phyloP scores from a whole-genome alignment of 2,329 filamentous ascomycete species.

The Claviceps africana region DNA sequence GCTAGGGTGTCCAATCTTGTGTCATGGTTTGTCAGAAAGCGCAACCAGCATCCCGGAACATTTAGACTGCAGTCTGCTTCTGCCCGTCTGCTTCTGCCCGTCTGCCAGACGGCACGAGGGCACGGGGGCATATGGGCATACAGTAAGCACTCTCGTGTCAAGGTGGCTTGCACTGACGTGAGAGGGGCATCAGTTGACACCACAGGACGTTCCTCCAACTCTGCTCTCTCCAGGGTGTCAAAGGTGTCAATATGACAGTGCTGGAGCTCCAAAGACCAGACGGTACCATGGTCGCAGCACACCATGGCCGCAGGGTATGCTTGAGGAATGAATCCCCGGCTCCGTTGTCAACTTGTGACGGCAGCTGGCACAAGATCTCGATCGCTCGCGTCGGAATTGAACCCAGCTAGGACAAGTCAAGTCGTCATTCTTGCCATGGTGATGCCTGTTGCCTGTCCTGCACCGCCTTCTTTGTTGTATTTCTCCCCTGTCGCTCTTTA shows the following conservation, averaged over 20 bases:
- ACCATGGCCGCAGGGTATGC: background rate
- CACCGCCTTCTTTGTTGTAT: background rate
- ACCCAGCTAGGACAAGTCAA: background rate
- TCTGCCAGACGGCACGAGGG: too few relatives aligned
- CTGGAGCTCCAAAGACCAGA: background rate
- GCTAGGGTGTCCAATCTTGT: conserved; percentile 2
- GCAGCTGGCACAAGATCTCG: background rate
- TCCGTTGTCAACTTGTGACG: background rate
- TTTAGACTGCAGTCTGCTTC: too few relatives aligned
- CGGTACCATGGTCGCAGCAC: too few relatives aligned
- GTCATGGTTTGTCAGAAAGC: conserved; percentile 1
- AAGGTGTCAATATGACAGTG: background rate
- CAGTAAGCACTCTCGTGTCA: background rate
- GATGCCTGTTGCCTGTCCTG: background rate
- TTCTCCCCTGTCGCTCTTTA: too few relatives aligned
- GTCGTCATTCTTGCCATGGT: background rate
- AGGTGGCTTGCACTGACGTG: background rate
- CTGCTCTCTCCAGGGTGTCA: too few relatives aligned
- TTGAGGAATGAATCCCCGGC: background rate
- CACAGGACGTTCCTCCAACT: background rate
- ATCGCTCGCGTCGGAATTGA: background rate
- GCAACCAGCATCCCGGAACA: background rate
- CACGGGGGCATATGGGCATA: too few relatives aligned
- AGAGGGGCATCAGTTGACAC: background rate
- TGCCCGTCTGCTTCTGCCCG: too few relatives aligned